phyloP scores from a whole-genome alignment of 495 filamentous ascomycete species.

The Podospora didyma region DNA sequence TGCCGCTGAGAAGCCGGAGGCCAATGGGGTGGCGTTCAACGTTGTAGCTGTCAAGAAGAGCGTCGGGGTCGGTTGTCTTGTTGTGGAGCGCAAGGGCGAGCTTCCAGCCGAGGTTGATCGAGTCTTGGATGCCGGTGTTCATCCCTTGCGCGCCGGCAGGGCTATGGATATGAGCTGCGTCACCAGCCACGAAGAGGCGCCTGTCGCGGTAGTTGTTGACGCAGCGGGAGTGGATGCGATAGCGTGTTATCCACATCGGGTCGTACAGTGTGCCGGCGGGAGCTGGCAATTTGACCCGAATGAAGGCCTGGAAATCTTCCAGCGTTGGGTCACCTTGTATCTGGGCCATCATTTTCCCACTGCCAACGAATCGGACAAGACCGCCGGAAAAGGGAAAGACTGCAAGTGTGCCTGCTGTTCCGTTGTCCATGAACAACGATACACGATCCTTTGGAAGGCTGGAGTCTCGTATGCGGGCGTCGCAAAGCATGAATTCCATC shows the following conservation, averaged over 20 bases:
- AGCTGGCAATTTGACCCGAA: conserved; percentile 24
- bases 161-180: conserved; percentile 57
- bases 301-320: conserved; percentile 25
- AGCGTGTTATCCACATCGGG: conserved; percentile 37
- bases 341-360: conserved; percentile 4
- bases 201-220: conserved; percentile 31
- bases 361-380: conserved; percentile 30
- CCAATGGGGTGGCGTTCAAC: conserved; percentile 36
- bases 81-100: conserved; percentile 31
- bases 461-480: conserved; percentile 32
- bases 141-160: conserved; percentile 57
- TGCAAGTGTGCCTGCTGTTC: conserved; percentile 15
- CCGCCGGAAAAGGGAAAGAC: conserved; percentile 28
- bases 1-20: conserved; percentile 29
- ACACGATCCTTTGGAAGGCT: conserved; percentile 24
- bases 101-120: conserved; percentile 59
- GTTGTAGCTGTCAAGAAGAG: conserved; percentile 35
- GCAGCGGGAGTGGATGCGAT: conserved; percentile 34
- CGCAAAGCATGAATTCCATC: conserved; percentile 44
- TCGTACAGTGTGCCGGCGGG: conserved; percentile 31
- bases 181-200: conserved; percentile 52
- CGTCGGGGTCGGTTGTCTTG: not conserved
- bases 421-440: conserved; percentile 21
- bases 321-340: conserved; percentile 23
- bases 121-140: conserved; percentile 59